Evolutionary conservation across 2,329 filamentous ascomycete species (phyloP).

Genomic region (Diaporthe sp.): DNA sequence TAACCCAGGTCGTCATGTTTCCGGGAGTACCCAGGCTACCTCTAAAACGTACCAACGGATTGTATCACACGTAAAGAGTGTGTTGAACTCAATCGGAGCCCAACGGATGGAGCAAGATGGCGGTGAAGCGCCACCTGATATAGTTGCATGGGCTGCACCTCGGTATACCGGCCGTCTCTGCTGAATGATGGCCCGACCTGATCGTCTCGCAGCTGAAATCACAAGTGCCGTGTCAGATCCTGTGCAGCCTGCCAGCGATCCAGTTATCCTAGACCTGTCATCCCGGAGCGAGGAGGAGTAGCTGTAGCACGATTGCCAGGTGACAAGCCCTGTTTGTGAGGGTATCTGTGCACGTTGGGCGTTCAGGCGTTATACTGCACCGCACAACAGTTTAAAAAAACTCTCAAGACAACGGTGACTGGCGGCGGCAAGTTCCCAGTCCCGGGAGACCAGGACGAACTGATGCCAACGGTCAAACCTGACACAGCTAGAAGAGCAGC

Average conservation of each 20-base stretch:
- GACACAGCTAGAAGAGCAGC: not conserved
- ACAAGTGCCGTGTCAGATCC: not conserved
- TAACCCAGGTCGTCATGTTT: not conserved
- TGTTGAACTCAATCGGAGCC: conserved; percentile 11
- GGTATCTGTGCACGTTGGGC: too few relatives aligned
- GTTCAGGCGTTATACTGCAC: too few relatives aligned
- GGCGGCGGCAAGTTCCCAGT: not conserved
- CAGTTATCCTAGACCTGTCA: not conserved
- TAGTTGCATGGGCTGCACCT: not conserved
- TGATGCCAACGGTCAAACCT: not conserved
- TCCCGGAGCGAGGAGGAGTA: not conserved
- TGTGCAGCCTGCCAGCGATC: not conserved
- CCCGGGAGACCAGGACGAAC: not conserved
- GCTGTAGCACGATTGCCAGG: not conserved
- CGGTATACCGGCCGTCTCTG: not conserved
- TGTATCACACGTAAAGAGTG: not conserved
- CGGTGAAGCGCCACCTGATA: conserved; percentile 23
- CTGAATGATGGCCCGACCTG: not conserved
- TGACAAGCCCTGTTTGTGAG: not conserved
- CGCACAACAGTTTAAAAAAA: not conserved
- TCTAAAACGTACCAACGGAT: not conserved
- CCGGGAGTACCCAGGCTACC: not conserved
- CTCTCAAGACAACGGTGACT: not conserved
- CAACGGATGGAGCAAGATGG: conserved; percentile 3
- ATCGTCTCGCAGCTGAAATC: not conserved